Base-by-base conservation (phyloP, 768 basidiomycete genomes). In the Galerina sulciceps region DNA sequence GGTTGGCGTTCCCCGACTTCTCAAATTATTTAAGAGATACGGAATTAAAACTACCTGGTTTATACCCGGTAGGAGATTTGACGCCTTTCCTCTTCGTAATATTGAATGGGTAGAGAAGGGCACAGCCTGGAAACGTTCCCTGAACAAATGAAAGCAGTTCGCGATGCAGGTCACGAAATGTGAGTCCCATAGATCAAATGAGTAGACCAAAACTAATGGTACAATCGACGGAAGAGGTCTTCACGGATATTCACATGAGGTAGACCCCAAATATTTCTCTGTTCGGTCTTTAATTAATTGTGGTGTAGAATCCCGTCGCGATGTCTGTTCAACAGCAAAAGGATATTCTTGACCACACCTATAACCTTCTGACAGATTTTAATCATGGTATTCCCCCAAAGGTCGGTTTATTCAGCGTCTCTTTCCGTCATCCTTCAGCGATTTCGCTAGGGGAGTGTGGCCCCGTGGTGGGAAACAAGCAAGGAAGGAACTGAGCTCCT, bases 401-500 rank as follows among this genome's bases (percentile, higher is more conserved):
- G 67, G 76, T 74, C 14, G 37, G 61, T 41, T 43, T 18, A 17
- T 23, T 43, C 37, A 36, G 6, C 34, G 31, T 34, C 10, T 3
- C 38, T 22, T 11, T 13, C 20, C 20, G 38, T 10, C 34, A 26
- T 38, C 9, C 23, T 55, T 31, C 14, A 36, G n/a, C 31, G 40
- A 36, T 3, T 10, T 37, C 11, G 13, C 18, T 56, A 77, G 72
- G 86, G 85, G 38, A 84, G 81, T 49, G 88, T 89, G 35, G 89
- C 89, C 1, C 89, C 89, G 0, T 92, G 90, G 88, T 92, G 89
- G 89, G 90, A 92, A 69, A 84, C 84, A 2, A 86, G 83, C 70
- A 85, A 82, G 60, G 88, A 89, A 69, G 86, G 85, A 3, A 84
- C 84, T 0, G 72, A 82, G 14, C 75, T 91, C 22, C 73, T 91